Evolutionary conservation across 2,329 filamentous ascomycete species (phyloP).

Genomic region (Didymella segeticola): DNA sequence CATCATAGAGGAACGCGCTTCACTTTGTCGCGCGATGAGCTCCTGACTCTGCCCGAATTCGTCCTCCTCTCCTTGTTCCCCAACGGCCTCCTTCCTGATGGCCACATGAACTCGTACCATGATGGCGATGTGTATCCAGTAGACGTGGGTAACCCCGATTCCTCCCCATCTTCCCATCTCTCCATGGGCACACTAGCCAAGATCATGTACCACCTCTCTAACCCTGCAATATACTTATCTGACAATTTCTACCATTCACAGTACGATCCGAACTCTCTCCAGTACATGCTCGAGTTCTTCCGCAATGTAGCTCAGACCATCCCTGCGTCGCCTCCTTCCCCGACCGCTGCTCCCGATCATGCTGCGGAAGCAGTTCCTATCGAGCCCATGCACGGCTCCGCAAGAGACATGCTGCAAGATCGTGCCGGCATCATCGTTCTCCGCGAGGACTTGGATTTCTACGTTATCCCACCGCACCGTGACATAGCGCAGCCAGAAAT

Average conservation of each 20-base stretch:
- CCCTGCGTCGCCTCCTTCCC: conserved; percentile 72
- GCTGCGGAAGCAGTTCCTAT: conserved; percentile 65
- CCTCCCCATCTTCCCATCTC: conserved; percentile 39
- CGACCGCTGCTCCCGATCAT: conserved; percentile 54
- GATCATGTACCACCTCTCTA: conserved; percentile 52
- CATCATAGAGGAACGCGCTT: conserved; percentile 82
- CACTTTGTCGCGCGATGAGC: conserved; percentile 90
- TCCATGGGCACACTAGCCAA: conserved; percentile 45
- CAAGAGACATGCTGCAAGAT: conserved; percentile 80
- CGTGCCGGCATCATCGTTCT: conserved; percentile 96
- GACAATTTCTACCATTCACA: conserved; percentile 64
- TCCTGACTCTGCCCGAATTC: conserved; percentile 95
- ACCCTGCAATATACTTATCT: conserved; percentile 61
- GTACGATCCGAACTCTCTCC: conserved; percentile 95
- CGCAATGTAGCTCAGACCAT: conserved; percentile 96
- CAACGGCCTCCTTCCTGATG: conserved; percentile 96
- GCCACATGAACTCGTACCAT: conserved; percentile 90
- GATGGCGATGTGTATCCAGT: conserved; percentile 96
- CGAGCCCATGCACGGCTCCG: conserved; percentile 74
- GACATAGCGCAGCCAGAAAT: conserved; percentile 89
- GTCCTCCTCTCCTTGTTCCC: conserved; percentile 97
- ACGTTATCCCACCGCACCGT: conserved; percentile 85
- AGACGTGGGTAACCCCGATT: conserved; percentile 73
- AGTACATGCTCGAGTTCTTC: conserved; percentile 99
- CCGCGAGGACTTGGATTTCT: conserved; percentile 95